Evolutionary conservation across 257 asterid genomes (phyloP), one percentile per base, ranked within the genome.

Genomic region (Solanum arcanum): DNA sequence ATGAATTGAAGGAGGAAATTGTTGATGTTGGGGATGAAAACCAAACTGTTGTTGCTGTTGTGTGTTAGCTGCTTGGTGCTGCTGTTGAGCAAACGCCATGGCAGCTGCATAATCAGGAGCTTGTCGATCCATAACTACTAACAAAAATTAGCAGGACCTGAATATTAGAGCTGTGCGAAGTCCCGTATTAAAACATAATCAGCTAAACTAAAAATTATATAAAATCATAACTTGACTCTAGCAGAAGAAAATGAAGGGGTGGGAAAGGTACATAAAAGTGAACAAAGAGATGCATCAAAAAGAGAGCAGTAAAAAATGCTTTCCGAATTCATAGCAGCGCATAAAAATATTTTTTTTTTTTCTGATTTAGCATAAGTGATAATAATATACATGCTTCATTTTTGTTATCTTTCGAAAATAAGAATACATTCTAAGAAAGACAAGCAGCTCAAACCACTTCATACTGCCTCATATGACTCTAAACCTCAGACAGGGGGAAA

Each of bases 1-100:
- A 16, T 92, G 98, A 49, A 89, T 94, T 46, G 98, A 89, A 49
- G 98, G 98, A 80, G 98, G 96, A 90, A 88, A 95, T 64, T 94
- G 98, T 87, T 96, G 98, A 83, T 93, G 98, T 68, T 95, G 99
- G 16, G 98, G 97, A 89, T 94, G 99, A 88, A 94, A 96, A 47
- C 98, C 96, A 70, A 89, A 94, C 37, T 90, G 98, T 81, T 93
- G 98, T 77, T 91, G 98, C 87, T 90, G 97, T 83, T 89, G 91
- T 85, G 90, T 75, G 84, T 92, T 93, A 87, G 89, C 64, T 5
- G 88, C 90, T 90, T 92, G 82, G 49, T 85, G 98, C 91, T 95
- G 98, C 87, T 95, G 99, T 88, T 96, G 98, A 84, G 95, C 92
- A 89, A 89, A 94, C 23, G 95, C 86, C 96, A 94, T 94, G 2